Evolutionary conservation across 2,329 filamentous ascomycete genomes (phyloP).

Genomic region (Cercospora canescens): DNA sequence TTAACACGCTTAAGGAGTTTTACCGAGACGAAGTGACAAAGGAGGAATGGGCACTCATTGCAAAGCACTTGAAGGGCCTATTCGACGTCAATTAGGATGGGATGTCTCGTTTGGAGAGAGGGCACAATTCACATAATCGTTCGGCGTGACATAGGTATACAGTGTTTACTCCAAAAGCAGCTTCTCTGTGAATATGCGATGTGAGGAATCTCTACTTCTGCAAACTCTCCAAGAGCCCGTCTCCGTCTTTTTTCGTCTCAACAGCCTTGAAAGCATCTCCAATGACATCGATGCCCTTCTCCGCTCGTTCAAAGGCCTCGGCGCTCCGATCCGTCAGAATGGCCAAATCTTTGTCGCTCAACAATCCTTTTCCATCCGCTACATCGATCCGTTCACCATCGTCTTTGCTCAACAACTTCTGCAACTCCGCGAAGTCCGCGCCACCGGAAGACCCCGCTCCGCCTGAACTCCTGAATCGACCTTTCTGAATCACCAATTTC

Average conservation of each 20-base stretch:
- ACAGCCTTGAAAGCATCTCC: conserved; percentile 59
- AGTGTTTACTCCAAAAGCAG: not conserved
- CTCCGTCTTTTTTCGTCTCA: conserved; percentile 66
- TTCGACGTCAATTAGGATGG: conserved; percentile 66
- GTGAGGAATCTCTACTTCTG: conserved; percentile 33
- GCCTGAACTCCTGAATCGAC: conserved; percentile 64
- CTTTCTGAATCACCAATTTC: conserved; percentile 94
- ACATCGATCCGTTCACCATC: conserved; percentile 67
- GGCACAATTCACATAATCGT: not conserved
- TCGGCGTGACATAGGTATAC: not conserved
- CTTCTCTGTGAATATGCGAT: conserved; percentile 2
- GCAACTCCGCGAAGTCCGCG: conserved; percentile 51
- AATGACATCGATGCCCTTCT: conserved; percentile 73
- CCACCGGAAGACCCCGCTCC: conserved; percentile 19
- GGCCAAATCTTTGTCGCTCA: conserved; percentile 74
- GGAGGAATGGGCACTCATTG: conserved; percentile 93
- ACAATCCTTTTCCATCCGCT: conserved; percentile 59
- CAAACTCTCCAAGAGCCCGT: conserved; percentile 51
- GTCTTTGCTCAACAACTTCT: conserved; percentile 54
- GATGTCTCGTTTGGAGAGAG: not conserved
- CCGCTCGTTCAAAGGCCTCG: conserved; percentile 69
- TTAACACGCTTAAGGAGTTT: conserved; percentile 94
- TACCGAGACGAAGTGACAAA: conserved; percentile 84
- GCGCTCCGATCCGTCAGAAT: conserved; percentile 75
- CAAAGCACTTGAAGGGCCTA: conserved; percentile 83